Base-by-base conservation (phyloP, 192 early-diverging fungal species). In the Backusella tuberculispora region DNA sequence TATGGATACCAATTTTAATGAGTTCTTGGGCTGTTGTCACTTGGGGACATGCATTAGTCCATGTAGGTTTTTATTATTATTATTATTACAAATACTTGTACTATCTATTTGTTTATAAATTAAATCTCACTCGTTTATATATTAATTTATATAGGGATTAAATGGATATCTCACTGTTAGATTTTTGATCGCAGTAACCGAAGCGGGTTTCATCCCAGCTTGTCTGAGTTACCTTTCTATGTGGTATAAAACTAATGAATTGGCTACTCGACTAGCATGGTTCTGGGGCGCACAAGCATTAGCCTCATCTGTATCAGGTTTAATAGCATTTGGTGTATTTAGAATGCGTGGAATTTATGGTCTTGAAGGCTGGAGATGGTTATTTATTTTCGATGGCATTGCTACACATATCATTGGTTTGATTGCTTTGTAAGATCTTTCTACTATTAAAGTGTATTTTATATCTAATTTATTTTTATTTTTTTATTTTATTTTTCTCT, bases 361-460 rank as follows among this genome's bases (percentile, higher is more conserved):
- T 42, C 70, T 88, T 1, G 70, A 80, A 13, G 90, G 88, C 8
- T 92, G 90, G 90, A 81, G 84, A 37, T 92, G 90, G 90, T 63
- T 90, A n/a, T 90, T 90, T 78, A 29, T 87, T 37, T 73, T 92
- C 48, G 90, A 90, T 45, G 90, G 89, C 15, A 44, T 87, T 34
- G 81, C 83, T n/a, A 90, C 90, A 0, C 72, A 85, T 13, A 45
- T 88, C 19, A 53, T 88, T 21, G 87, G 85, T 9, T 42, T 86
- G 38, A 19, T 86, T 38, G 83, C 86, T 19, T 90, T 83, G 74
- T 75, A 69, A 47, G 74, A 42, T 5, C 21, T 12, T 42, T 37
- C 1, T 38, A 1, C 40, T 43, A 19, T 24, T 24, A 19, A 0
- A 38, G 3, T 42, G 17, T 19, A 37, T 66, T 1, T 43, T 60